Conservation (phyloP, 176 grass and related monocot genomes). For the Avena atlantica region DNA sequence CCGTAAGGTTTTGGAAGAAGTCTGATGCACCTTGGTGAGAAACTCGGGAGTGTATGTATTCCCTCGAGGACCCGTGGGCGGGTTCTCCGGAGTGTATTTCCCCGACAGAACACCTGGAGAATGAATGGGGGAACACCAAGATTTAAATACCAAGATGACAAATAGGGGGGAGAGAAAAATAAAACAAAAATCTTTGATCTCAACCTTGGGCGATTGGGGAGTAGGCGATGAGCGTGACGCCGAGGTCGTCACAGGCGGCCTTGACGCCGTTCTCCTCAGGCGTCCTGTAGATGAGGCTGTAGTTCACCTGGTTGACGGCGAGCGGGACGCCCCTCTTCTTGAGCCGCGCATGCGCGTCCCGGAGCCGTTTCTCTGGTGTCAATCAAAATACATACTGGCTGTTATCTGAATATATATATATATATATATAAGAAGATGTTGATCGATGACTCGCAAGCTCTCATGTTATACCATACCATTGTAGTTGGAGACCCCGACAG, state of each 20-base stretch:
- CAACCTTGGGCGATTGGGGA: constrained; percentile 79
- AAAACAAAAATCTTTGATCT: not conserved
- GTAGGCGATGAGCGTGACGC: constrained; percentile 79
- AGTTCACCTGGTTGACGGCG: constrained; percentile 85
- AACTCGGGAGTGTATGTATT: constrained; percentile 55
- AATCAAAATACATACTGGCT: not conserved
- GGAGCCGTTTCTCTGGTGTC: constrained; percentile 16
- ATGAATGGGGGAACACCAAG: not conserved
- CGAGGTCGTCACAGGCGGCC: constrained; percentile 72
- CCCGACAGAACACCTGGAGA: constrained; percentile 55
- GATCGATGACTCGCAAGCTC: not conserved
- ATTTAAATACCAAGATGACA: not conserved
- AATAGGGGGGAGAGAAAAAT: not conserved
- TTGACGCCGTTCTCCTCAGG: constrained; percentile 79
- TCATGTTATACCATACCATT: constrained; percentile 45
- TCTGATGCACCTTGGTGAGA: constrained; percentile 38
- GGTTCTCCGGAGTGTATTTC: constrained; percentile 56
- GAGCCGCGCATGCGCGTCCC: constrained; percentile 40
- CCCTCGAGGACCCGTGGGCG: constrained; percentile 41
- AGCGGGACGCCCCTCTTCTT: constrained; percentile 54
- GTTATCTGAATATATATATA: constrained; percentile 9
- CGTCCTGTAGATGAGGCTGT: constrained; percentile 74
- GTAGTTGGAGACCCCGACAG: constrained; percentile 96
- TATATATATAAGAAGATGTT: not conserved
- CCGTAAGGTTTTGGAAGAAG: too few relatives aligned